Conservation (phyloP, 2,329 filamentous ascomycete species). For the Lojkania enalia region DNA sequence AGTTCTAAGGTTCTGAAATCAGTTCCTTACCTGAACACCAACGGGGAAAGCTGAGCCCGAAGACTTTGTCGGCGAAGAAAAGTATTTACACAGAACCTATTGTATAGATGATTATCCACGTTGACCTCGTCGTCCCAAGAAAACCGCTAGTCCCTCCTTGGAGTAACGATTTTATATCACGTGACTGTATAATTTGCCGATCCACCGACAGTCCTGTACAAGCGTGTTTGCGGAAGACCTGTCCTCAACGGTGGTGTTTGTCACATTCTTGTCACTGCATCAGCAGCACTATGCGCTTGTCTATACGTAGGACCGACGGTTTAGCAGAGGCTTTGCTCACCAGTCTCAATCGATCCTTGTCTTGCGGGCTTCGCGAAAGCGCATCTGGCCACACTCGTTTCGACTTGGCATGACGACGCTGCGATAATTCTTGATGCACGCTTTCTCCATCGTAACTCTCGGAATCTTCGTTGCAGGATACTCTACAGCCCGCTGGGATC, state of each 20-base stretch:
- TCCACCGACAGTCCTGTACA: neutral
- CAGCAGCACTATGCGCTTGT: conserved; percentile 4
- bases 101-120: too few species aligned
- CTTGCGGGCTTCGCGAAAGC: too few species aligned
- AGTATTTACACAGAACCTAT: too few species aligned
- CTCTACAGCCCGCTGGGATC: conserved; percentile 98
- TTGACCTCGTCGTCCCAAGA: neutral
- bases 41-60: too few species aligned
- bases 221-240: neutral
- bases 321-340: neutral
- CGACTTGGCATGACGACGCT: conserved; percentile 27
- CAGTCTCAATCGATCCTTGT: too few species aligned
- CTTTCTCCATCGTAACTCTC: conserved; percentile 92
- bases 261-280: neutral
- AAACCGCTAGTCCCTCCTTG: neutral
- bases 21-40: too few species aligned
- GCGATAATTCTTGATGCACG: conserved; percentile 74
- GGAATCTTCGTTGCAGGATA: conserved; percentile 99
- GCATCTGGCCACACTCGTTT: neutral
- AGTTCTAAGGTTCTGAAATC: too few species aligned
- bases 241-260: neutral
- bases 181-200: neutral
- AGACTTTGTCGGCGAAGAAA: too few species aligned
- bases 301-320: neutral
- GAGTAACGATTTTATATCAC: neutral